Percentiles rank a stretch among this genome's conserved stretches.
phyloP scores from a whole-genome alignment of 2,329 filamentous ascomycete genomes.

The Exophiala sideris region DNA sequence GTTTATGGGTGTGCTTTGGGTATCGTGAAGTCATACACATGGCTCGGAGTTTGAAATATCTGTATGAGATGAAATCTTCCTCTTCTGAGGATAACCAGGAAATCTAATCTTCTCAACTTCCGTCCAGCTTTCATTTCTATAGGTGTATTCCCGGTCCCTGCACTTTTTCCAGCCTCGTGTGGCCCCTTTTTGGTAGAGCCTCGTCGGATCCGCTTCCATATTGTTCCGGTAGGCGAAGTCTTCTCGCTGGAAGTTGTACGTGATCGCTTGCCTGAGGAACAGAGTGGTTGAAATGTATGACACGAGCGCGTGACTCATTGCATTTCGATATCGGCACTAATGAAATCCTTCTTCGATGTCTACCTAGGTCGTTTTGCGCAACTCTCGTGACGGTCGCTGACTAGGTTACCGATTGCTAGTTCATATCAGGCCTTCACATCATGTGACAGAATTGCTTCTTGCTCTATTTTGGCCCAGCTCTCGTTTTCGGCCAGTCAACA shows the following conservation, averaged over 20 bases:
- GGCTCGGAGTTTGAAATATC: neutral
- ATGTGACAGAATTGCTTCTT: too few relatives aligned
- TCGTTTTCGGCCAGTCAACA: too few relatives aligned
- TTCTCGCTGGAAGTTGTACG: neutral
- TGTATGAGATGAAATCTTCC: neutral
- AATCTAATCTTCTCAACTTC: neutral
- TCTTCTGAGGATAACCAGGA: neutral
- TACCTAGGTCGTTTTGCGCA: too few relatives aligned
- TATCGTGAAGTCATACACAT: conserved; percentile 1
- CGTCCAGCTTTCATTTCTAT: neutral
- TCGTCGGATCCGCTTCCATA: conserved; percentile 1
- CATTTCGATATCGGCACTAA: too few relatives aligned
- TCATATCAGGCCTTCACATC: too few relatives aligned
- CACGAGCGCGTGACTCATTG: too few relatives aligned
- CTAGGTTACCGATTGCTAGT: too few relatives aligned
- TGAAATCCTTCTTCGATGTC: too few relatives aligned
- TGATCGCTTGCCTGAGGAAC: neutral
- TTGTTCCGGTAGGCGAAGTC: neutral
- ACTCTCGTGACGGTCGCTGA: too few relatives aligned
- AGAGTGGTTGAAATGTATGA: too few relatives aligned
- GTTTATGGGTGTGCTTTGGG: conserved; percentile 1
- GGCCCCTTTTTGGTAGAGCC: neutral
- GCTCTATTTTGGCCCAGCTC: too few relatives aligned
- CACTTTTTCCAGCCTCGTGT: neutral
- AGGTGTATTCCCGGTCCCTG: neutral